Conservation (phyloP, 169 alveolate species). For the Plasmodium vinckei region DNA sequence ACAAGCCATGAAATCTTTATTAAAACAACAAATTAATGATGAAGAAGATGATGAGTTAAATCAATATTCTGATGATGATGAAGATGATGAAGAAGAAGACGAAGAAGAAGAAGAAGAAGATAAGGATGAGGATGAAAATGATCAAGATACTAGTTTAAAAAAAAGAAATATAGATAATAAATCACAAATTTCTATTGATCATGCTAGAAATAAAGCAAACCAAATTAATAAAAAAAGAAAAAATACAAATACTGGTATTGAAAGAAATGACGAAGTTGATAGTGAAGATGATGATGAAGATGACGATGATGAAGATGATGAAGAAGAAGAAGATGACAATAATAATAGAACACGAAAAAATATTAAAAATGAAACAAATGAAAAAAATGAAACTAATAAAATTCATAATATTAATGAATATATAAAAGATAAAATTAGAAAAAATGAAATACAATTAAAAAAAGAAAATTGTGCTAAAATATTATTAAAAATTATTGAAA, state of each 20-base stretch:
- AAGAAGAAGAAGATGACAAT: constrained; percentile 16
- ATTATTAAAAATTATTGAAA: constrained; percentile 54
- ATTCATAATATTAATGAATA: constrained; percentile 32
- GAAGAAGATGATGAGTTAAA: constrained; percentile 76
- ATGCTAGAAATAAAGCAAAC: constrained; percentile 51
- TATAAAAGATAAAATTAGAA: constrained; percentile 70
- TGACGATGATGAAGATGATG: constrained; percentile 49
- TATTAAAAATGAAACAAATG: constrained; percentile 16
- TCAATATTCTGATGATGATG: constrained; percentile 72
- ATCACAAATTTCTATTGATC: background rate
- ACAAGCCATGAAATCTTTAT: constrained; percentile 53
- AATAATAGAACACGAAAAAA: constrained; percentile 14
- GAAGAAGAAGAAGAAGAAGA: constrained; percentile 18
- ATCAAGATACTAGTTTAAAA: constrained; percentile 15
- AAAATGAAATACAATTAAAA: constrained; percentile 67
- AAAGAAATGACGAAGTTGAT: constrained; percentile 14
- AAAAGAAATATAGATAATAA: constrained; percentile 21
- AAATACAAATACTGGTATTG: background rate
- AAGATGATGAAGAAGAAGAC: constrained; percentile 37
- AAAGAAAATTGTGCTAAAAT: constrained; percentile 75
- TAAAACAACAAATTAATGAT: constrained; percentile 74
- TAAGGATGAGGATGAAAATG: constrained; percentile 72
- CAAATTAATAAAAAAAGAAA: constrained; percentile 29
- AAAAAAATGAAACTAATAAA: constrained; percentile 56
- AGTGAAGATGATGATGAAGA: constrained; percentile 49